Conservation (phyloP, 2,329 filamentous ascomycete species). For the Scedosporium dehoogii region DNA sequence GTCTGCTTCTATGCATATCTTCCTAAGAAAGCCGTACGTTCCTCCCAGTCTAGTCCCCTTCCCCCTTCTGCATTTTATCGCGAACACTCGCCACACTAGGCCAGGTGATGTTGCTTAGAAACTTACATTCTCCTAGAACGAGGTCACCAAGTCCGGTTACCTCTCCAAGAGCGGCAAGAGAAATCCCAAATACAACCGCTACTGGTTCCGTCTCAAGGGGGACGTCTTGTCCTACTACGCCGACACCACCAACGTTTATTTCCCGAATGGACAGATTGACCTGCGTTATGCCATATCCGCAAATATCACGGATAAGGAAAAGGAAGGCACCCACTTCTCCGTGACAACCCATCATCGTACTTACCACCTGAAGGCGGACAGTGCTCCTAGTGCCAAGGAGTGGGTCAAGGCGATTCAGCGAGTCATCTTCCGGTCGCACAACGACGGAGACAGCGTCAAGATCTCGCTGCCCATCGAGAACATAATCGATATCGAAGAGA, state of each 20-base stretch:
- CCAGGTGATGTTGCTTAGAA: background rate
- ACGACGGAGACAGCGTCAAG: conserved; percentile 94
- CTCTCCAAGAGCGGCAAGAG: conserved; percentile 80
- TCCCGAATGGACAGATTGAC: conserved; percentile 85
- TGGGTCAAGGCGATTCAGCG: conserved; percentile 93
- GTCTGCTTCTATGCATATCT: conserved; percentile 97
- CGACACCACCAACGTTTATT: conserved; percentile 78
- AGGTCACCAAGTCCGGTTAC: conserved; percentile 76
- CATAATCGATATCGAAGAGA: conserved; percentile 86
- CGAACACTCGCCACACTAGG: too few species aligned
- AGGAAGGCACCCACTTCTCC: conserved; percentile 67
- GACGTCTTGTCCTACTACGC: conserved; percentile 87
- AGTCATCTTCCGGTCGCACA: conserved; percentile 90
- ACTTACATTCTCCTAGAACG: conserved; percentile 37
- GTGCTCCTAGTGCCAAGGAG: conserved; percentile 77
- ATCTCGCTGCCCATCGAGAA: conserved; percentile 84
- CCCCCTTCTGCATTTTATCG: background rate
- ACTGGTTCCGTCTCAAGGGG: conserved; percentile 88
- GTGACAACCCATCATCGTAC: conserved; percentile 74
- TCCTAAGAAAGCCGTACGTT: conserved; percentile 74
- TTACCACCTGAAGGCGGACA: conserved; percentile 86
- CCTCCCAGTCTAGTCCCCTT: background rate
- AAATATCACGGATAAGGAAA: conserved; percentile 65
- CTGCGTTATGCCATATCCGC: conserved; percentile 85
- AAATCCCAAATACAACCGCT: conserved; percentile 78